phyloP scores from a whole-genome alignment of 2,329 filamentous ascomycete species.

The Coniochaeta sp. region DNA sequence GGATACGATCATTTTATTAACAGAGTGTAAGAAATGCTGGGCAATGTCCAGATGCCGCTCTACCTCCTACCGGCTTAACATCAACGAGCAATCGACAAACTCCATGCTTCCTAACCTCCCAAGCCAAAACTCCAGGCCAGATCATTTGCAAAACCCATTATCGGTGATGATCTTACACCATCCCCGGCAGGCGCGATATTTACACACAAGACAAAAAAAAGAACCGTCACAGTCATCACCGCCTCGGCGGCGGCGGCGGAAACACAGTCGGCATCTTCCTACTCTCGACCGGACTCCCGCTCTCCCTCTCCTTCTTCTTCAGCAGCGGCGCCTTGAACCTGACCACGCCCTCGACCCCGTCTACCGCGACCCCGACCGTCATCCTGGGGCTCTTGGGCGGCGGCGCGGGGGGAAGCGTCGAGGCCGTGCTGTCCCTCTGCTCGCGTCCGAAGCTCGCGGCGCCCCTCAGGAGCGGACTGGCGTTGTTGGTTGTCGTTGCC shows the following conservation, averaged over 20 bases:
- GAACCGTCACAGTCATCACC: background rate
- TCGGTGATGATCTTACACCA: no score
- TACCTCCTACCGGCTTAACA: no score
- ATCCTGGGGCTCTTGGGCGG: conserved; percentile 8
- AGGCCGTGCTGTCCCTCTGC: background rate
- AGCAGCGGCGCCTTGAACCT: background rate
- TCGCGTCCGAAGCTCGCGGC: conserved; percentile 7
- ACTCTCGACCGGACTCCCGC: conserved; percentile 25
- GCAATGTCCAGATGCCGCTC: no score
- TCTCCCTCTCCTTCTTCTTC: conserved; percentile 6
- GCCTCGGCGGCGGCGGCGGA: conserved; percentile 23
- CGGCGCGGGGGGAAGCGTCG: conserved; percentile 7
- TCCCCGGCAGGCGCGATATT: no score
- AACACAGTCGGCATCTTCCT: conserved; percentile 30
- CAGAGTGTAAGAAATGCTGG: no score
- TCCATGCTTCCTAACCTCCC: no score
- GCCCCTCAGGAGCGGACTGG: conserved; percentile 10
- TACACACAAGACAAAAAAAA: background rate
- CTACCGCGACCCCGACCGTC: conserved; percentile 6
- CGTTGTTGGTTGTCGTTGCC: conserved; percentile 5
- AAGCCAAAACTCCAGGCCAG: no score
- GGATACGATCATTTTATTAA: no score
- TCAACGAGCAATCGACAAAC: no score
- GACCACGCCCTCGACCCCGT: background rate
- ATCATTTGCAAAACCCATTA: no score